Evolutionary conservation across 2,329 filamentous ascomycete genomes (phyloP), one percentile per base, ranked within the genome.

Genomic region (Pseudogymnoascus sp.): DNA sequence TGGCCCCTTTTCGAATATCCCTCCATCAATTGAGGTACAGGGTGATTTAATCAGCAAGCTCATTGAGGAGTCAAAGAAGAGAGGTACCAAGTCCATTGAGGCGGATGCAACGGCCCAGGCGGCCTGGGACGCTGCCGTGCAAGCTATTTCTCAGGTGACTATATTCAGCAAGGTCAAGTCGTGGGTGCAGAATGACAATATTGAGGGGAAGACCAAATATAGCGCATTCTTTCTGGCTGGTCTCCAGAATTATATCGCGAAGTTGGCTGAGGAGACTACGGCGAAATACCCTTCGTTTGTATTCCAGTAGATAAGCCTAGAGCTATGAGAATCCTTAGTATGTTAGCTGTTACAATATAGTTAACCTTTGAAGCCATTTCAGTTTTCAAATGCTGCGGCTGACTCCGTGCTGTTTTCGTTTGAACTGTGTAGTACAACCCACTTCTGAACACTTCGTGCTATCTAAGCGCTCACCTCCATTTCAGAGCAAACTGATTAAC

Each of bases 1-100:
- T 36, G 72, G 67, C 1, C 76, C 76, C 2, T 67, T 77, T 61
- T 60, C 70, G 63, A 78, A 78, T 58, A 76, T 74, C 1, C 76
- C 76, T 0, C 73, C 72, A 0, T 75, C 72, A 58, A 71, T 72
- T 1, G 72, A 78, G 64, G 36, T 74, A 9, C 76, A 79, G 63
- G 74, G 73, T 1, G 66, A 75, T 29, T 78, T 73, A 71, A 71
- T 79, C 24, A 62, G 71, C 15, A 63, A 68, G 1, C 63, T 67
- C 11, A 71, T 78, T 59, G 67, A 71, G 13, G 50, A 69, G 10
- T 65, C 75, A 59, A 63, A 61, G 24, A 62, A 69, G 26, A 69
- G 75, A 8, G 69, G 67, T 0, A 29, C 71, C 26, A 66, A 64
- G 21, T 67, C 65, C 37, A 71, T 79, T 1, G 71, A 75, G 21